phyloP scores from a whole-genome alignment of 495 filamentous ascomycete species.

The Penicillium coffeae region DNA sequence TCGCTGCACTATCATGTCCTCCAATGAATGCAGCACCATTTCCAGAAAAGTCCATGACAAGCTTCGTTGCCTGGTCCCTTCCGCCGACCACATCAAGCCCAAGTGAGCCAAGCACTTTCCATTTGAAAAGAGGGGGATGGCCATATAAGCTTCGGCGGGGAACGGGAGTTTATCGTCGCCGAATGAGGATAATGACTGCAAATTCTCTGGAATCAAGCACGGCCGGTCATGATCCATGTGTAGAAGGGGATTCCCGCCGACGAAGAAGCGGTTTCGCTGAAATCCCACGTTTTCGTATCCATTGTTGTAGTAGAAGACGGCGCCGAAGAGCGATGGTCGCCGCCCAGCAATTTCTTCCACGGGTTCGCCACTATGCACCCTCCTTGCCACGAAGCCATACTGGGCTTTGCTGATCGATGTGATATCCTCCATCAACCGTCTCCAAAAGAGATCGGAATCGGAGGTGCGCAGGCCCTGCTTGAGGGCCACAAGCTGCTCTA shows the following conservation, averaged over 20 bases:
- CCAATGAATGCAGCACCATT: slow-evolving; percentile 70
- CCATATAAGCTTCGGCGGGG: slow-evolving; percentile 65
- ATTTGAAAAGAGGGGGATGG: slow-evolving; percentile 66
- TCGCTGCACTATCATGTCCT: slow-evolving; percentile 63
- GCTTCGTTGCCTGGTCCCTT: slow-evolving; percentile 53
- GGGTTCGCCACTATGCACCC: slow-evolving; percentile 57
- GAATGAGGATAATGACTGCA: slow-evolving; percentile 55
- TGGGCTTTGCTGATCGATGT: slow-evolving; percentile 62
- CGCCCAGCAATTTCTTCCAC: slow-evolving; percentile 34
- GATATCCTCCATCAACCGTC: slow-evolving; percentile 61
- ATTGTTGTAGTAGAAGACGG: slow-evolving; percentile 68
- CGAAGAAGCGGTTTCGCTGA: slow-evolving; percentile 60
- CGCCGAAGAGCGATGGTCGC: slow-evolving; percentile 60
- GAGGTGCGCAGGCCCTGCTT: slow-evolving; percentile 55
- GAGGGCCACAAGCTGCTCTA: slow-evolving; percentile 58
- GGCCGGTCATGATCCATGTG: slow-evolving; percentile 74
- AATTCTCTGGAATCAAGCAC: slow-evolving; percentile 63
- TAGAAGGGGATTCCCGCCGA: slow-evolving; percentile 59
- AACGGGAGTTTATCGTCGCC: slow-evolving; percentile 60
- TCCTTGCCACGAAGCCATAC: slow-evolving; percentile 67
- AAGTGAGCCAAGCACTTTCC: slow-evolving; percentile 72
- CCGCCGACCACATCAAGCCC: slow-evolving; percentile 68
- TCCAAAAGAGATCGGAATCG: slow-evolving; percentile 63
- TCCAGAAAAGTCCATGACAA: slow-evolving; percentile 70
- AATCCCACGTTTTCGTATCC: slow-evolving; percentile 51